Evolutionary conservation across 352 stramenopile species (phyloP).

Genomic region (Pythium diclinum): DNA sequence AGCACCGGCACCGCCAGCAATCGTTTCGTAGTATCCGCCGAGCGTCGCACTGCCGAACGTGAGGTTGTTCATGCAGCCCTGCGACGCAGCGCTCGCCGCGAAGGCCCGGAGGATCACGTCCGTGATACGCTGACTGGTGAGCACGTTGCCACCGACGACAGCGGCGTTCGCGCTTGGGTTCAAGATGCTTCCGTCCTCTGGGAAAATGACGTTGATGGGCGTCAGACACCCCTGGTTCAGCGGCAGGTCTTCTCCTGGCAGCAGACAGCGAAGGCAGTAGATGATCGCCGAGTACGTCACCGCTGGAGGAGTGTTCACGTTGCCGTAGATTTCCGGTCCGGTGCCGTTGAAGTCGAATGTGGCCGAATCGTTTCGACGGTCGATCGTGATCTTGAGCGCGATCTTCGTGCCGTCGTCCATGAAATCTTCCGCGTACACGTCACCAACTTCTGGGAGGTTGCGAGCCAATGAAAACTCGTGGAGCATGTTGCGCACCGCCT

Average conservation of each 20-base stretch:
- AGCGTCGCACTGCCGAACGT: conserved; percentile 96
- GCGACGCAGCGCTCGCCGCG: conserved; percentile 93
- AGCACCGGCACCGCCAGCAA: conserved; percentile 96
- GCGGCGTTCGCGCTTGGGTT: conserved; percentile 95
- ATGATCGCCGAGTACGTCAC: conserved; percentile 99
- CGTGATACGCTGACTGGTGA: conserved; percentile 97
- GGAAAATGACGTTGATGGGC: conserved; percentile 96
- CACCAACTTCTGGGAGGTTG: conserved; percentile 76
- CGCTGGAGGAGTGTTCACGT: conserved; percentile 97
- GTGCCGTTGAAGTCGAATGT: conserved; percentile 98
- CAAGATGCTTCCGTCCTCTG: conserved; percentile 88
- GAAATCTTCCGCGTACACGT: conserved; percentile 93
- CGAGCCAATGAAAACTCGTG: conserved; percentile 88
- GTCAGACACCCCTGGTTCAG: conserved; percentile 97
- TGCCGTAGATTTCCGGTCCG: conserved; percentile 96
- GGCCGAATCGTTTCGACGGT: conserved; percentile 86
- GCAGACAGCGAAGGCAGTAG: conserved; percentile 96
- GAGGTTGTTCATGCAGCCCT: conserved; percentile 99
- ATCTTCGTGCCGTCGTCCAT: conserved; percentile 99
- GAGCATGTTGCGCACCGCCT: conserved; percentile 95
- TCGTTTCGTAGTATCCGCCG: conserved; percentile 99
- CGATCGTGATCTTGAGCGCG: conserved; percentile 94
- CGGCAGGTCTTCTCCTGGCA: conserved; percentile 93
- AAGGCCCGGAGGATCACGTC: conserved; percentile 98
- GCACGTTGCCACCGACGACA: conserved; percentile 98